Percentiles rank a stretch among this genome's conserved stretches.
Evolutionary conservation across 345 rosid genomes (phyloP).

Genomic region (Eucalyptus dawsonii): DNA sequence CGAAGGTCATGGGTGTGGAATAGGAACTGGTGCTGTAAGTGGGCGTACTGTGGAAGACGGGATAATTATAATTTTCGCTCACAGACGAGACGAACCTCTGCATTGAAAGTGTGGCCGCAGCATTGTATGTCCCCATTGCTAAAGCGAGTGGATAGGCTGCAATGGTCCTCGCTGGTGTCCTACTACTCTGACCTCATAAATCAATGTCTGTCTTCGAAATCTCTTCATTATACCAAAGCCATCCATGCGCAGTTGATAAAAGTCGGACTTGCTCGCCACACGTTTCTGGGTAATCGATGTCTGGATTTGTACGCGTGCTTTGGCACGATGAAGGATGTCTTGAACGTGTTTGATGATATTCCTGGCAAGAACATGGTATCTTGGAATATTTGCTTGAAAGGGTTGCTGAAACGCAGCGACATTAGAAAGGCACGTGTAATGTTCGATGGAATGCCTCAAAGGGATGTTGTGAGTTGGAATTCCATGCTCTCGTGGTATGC

Average conservation of each 20-base stretch:
- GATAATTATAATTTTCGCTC: neutral
- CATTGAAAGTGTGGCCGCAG: neutral
- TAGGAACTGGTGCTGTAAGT: neutral
- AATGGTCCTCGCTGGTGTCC: conserved; percentile 14
- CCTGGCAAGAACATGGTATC: conserved; percentile 34
- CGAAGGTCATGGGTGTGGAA: neutral
- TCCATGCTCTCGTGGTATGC: conserved; percentile 46
- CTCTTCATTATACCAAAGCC: conserved; percentile 6
- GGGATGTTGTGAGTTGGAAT: conserved; percentile 69
- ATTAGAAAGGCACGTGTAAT: conserved; percentile 5
- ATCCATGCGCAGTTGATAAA: conserved; percentile 56
- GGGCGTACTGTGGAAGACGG: neutral
- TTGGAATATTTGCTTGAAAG: conserved; percentile 54
- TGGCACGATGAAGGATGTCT: conserved; percentile 23
- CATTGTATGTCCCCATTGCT: conserved; percentile 26
- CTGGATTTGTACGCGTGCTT: conserved; percentile 44
- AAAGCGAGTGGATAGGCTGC: conserved; percentile 22
- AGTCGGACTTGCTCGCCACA: conserved; percentile 30
- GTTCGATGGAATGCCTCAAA: conserved; percentile 63
- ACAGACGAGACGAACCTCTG: neutral
- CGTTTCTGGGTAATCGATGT: conserved; percentile 61
- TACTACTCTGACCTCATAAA: conserved; percentile 25
- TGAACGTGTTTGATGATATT: conserved; percentile 31
- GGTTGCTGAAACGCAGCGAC: conserved; percentile 10
- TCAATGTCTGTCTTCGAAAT: conserved; percentile 26